These are phyloP conservation scores for Hysterangium stoloniferum DNA, from an alignment of 768 basidiomycete species.

Conservation along the genomic window DNA sequence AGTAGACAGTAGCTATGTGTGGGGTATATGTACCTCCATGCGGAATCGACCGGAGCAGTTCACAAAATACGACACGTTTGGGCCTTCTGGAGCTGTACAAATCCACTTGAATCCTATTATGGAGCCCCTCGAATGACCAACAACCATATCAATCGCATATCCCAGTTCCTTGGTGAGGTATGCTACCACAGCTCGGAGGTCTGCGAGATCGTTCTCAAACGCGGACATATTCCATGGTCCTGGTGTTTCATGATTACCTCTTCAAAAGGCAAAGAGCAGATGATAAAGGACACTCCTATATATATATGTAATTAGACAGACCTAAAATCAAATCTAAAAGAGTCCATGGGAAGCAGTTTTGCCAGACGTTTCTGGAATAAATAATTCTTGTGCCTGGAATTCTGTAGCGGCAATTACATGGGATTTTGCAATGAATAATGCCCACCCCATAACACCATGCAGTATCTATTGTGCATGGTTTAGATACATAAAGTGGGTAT, in stretches of 20 bases:
- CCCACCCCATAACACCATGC: slow-evolving; percentile 74
- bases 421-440: not conserved
- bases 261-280: slow-evolving; percentile 24
- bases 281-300: not conserved
- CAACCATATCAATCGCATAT: slow-evolving; percentile 59
- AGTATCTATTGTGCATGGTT: slow-evolving; percentile 44
- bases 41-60: slow-evolving; percentile 74
- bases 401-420: not conserved
- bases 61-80: slow-evolving; percentile 50
- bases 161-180: slow-evolving; percentile 52
- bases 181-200: slow-evolving; percentile 56
- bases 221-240: slow-evolving; percentile 59
- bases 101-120: slow-evolving; percentile 65
- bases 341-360: slow-evolving; percentile 57
- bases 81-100: slow-evolving; percentile 52
- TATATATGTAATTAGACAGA: slow-evolving; percentile 20
- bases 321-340: slow-evolving; percentile 86
- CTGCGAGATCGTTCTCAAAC: slow-evolving; percentile 52
- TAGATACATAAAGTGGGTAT: not conserved
- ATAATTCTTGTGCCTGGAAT: slow-evolving; percentile 76
- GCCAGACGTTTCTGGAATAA: slow-evolving; percentile 72
- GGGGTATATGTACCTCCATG: slow-evolving; percentile 53
- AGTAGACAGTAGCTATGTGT: no score
- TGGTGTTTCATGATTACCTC: slow-evolving; percentile 71
- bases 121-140: slow-evolving; percentile 76